Conservation (phyloP, 192 early-diverging fungal species). For the Entomortierella lignicola region DNA sequence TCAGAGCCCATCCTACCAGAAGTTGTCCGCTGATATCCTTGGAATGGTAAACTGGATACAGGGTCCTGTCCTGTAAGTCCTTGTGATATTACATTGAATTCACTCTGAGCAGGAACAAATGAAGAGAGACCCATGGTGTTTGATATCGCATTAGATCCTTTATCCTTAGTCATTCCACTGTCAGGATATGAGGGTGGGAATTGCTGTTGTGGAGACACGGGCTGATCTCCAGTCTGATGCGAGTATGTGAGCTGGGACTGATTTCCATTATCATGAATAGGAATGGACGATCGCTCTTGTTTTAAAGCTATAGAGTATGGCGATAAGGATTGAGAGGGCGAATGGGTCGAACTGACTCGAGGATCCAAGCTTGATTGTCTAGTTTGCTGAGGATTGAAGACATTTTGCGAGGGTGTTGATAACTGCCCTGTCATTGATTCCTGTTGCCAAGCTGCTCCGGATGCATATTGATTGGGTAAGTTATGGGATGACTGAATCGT, state of each 20-base stretch:
- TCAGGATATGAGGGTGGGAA: not conserved
- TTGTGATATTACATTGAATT: not conserved
- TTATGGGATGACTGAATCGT: not conserved
- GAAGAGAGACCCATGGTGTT: not conserved
- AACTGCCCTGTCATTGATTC: not conserved
- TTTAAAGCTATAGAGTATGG: not conserved
- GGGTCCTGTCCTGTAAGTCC: not conserved
- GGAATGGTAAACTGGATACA: not conserved
- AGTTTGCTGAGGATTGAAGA: not conserved
- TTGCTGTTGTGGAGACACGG: slow-evolving; percentile 1
- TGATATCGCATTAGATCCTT: not conserved
- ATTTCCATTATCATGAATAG: not conserved
- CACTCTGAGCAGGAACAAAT: not conserved
- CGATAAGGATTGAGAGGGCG: not conserved
- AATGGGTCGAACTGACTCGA: not conserved
- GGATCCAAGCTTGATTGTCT: not conserved
- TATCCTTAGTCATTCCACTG: not conserved
- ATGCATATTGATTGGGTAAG: not conserved
- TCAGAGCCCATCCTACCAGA: not conserved
- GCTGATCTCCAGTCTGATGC: not conserved
- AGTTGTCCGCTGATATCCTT: not conserved
- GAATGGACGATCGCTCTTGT: not conserved
- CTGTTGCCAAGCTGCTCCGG: not conserved
- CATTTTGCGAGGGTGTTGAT: not conserved
- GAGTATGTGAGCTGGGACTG: not conserved